Evolutionary conservation across 2,329 filamentous ascomycete species (phyloP).

Genomic region (Alternaria angustiovoidea): DNA sequence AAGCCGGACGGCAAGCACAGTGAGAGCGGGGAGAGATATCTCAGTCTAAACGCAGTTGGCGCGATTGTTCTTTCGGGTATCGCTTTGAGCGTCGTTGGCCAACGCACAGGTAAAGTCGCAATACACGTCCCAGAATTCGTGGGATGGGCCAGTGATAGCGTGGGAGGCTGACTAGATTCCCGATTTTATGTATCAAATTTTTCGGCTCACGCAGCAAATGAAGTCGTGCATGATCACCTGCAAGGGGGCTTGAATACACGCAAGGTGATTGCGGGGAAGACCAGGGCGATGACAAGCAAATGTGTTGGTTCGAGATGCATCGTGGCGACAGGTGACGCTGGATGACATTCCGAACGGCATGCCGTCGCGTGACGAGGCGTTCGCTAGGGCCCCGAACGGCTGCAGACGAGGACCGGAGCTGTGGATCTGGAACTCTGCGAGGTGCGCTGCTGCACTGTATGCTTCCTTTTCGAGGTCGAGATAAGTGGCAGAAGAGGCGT

Average conservation of each 20-base stretch:
- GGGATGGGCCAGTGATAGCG: slow-evolving; percentile 34
- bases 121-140: slow-evolving; percentile 27
- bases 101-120: slow-evolving; percentile 45
- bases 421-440: slow-evolving; percentile 22
- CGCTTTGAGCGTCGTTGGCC: slow-evolving; percentile 37
- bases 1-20: slow-evolving; percentile 30
- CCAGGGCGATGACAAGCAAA: slow-evolving; percentile 29
- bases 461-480: slow-evolving; percentile 23
- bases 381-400: slow-evolving; percentile 16
- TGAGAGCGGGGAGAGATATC: slow-evolving; percentile 45
- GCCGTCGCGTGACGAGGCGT: slow-evolving; percentile 37
- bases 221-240: slow-evolving; percentile 52
- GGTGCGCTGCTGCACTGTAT: slow-evolving; percentile 22
- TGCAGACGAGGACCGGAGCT: slow-evolving; percentile 25
- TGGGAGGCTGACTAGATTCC: slow-evolving; percentile 41
- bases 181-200: slow-evolving; percentile 32
- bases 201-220: slow-evolving; percentile 44
- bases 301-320: slow-evolving; percentile 19
- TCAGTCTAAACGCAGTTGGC: slow-evolving; percentile 49
- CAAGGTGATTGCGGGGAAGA: slow-evolving; percentile 51
- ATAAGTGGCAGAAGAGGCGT: slow-evolving; percentile 19
- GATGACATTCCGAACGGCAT: slow-evolving; percentile 29
- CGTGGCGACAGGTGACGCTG: slow-evolving; percentile 36
- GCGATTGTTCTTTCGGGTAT: slow-evolving; percentile 36
- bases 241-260: slow-evolving; percentile 45